Evolutionary conservation across 225 moss, liverwort and hornwort genomes (phyloP), one percentile per base, ranked within the genome.

Genomic region (Pleurozium schreberi): DNA sequence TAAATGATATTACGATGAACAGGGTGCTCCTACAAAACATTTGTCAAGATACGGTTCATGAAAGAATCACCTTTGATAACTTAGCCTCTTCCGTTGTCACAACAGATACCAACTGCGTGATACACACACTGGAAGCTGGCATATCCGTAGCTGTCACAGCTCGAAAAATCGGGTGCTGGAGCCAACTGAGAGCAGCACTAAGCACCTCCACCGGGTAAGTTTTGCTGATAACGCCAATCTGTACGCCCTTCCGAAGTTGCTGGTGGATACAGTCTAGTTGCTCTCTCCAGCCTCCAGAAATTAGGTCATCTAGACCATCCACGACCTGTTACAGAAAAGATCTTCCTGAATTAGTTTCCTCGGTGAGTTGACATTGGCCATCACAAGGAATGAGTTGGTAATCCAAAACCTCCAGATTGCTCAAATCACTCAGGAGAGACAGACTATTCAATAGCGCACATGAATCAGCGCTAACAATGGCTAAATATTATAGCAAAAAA

Each of bases 231-330:
- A 96, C 85, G 47, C 95, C 89, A 87, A 93, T 93, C 87, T 91
- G 95, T 76, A 93, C 88, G 64, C 93, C 89, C 87, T 90, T 88
- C 71, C 74, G 89, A 58, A 97, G 90, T 73, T 96, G 89, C 59
- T 93, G 91, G 33, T 89, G 91, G 59, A 96, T 90, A 71, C 85
- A 93, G 64, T 87, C 90, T 50, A 96, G 55, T 26, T 96, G 87
- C 86, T 91, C 92, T 88, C 83, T 75, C 69, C 90, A 93, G 22
- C 95, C 94, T 63, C 89, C 90, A 55, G 83, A 53, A 30, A 96
- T 88, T 38, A 99, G 89, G 49, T 96, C 94, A 84, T 94, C 93
- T 85, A 99, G 67, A 58, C 96, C 95, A 92, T 97, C 95, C 82
- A 97, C 85, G 67, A 95, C 94, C 98, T 98, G 92, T 75, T 75